phyloP scores from a whole-genome alignment of 352 stramenopile genomes.

The Phytophthora lateralis region DNA sequence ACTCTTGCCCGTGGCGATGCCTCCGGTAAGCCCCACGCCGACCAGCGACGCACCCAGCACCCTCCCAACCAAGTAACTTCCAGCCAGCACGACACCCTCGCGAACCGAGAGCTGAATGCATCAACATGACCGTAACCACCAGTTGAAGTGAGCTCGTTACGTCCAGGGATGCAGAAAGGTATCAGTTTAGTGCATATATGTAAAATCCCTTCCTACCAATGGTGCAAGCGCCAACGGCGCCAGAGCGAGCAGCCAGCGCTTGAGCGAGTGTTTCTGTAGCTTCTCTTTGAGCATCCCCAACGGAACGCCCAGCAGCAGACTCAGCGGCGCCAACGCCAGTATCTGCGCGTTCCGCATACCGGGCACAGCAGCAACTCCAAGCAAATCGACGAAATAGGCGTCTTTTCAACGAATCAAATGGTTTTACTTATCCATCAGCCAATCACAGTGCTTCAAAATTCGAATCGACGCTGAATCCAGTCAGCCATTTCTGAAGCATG shows the following conservation, averaged over 20 bases:
- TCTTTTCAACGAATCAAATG: slow-evolving; percentile 35
- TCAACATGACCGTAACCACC: background rate
- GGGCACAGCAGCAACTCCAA: slow-evolving; percentile 1
- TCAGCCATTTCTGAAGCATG: slow-evolving; percentile 15
- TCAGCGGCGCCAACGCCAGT: slow-evolving; percentile 41
- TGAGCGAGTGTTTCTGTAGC: slow-evolving; percentile 40
- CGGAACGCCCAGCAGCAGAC: slow-evolving; percentile 47
- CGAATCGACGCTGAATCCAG: background rate
- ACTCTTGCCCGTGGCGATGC: slow-evolving; percentile 87
- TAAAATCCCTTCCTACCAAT: slow-evolving; percentile 39
- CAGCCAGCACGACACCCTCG: slow-evolving; percentile 29
- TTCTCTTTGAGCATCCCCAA: slow-evolving; percentile 64
- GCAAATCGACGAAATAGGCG: slow-evolving; percentile 1
- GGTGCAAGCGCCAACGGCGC: slow-evolving; percentile 41
- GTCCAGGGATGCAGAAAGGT: slow-evolving; percentile 1
- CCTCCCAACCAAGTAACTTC: slow-evolving; percentile 44
- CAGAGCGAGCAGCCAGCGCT: slow-evolving; percentile 52
- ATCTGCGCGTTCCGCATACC: slow-evolving; percentile 37
- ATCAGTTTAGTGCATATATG: slow-evolving; percentile 13
- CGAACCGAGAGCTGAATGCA: slow-evolving; percentile 45
- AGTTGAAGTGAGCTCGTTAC: background rate
- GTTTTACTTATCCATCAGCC: slow-evolving; percentile 3
- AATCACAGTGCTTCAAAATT: background rate
- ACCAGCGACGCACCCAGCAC: slow-evolving; percentile 64
- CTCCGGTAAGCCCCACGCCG: slow-evolving; percentile 80